Conservation (phyloP, 139 green algal species). For the Dunaliella primolecta region DNA sequence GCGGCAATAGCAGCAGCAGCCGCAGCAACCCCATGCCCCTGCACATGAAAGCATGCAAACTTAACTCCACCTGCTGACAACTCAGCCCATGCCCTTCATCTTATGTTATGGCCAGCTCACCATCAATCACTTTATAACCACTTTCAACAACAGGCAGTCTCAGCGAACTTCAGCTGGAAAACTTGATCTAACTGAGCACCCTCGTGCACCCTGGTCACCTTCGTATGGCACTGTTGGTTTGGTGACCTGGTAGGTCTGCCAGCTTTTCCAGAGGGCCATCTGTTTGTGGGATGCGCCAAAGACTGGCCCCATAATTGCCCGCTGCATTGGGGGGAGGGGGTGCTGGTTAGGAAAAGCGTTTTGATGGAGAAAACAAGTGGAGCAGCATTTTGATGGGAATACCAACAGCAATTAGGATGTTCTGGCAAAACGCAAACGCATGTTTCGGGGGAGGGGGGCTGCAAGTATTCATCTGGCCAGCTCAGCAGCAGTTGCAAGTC, state of each 20-base stretch:
- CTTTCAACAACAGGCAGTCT: too few species aligned
- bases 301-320: conserved; percentile 43
- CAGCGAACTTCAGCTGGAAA: not conserved
- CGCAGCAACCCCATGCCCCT: too few species aligned
- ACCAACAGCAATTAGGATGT: not conserved
- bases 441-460: not conserved
- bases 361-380: too few species aligned
- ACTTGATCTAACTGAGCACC: too few species aligned
- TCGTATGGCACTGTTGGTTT: not conserved
- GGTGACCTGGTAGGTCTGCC: conserved; percentile 40
- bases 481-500: too few species aligned
- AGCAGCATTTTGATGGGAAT: not conserved
- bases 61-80: not conserved
- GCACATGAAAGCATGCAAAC: not conserved
- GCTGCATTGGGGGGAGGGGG: conserved; percentile 44
- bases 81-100: too few species aligned
- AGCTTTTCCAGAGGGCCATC: conserved; percentile 28
- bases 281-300: conserved; percentile 44
- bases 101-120: too few species aligned
- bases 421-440: not conserved
- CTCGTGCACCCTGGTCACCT: too few species aligned
- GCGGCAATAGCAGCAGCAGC: not conserved
- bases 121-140: not conserved
- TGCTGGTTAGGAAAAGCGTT: too few species aligned
- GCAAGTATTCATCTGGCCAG: not conserved